Base-by-base conservation (phyloP, 345 rosid genomes). In the Eucalyptus curtisii region DNA sequence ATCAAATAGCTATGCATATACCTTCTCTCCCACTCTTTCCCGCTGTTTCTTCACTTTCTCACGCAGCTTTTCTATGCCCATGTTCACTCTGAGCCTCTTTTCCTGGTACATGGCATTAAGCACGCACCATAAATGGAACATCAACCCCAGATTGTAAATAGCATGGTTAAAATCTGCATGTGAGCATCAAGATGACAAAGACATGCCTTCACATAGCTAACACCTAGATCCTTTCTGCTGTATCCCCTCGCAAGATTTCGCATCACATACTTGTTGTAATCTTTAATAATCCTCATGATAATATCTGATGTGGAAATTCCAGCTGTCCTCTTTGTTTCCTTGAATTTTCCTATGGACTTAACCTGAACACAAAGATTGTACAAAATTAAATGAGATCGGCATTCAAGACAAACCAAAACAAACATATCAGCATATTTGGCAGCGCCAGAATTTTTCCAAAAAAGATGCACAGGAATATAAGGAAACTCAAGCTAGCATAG, bases 241-340 rank as follows among this genome's bases (percentile, higher is more conserved):
- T 97, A 97, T 86, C 99, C 99, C 87, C 99, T 93, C 86, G 94
- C 98, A 92, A 97, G 88, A 87, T 96, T 97, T 88, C 99, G 96
- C 95, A 96, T 92, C 86, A 96, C 99, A 94, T 96, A 97, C 93
- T 96, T 97, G 88, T 97, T 97, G 89, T 96, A 97, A 89, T 97
- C 98, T 92, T 97, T 97, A 87, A 97, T 95, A 86, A 97, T 97
- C 90, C 99, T 95, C 99, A 97, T 97, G 66, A 97, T 96, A 88
- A 97, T 94, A 88, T 97, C 99, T 4, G 98, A 97, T 24, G 99
- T 97, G 3, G 99, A 97, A 90, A 96, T 97, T 57, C 99, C 99
- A 37, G 95, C 98, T 13, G 99, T 97, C 85, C 99, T 93, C 93
- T 93, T 94, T 16, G 99, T 96, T 93, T 97, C 99, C 92, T 95